Conservation (phyloP, 2,329 filamentous ascomycete species). For the Graphilbum sp. region DNA sequence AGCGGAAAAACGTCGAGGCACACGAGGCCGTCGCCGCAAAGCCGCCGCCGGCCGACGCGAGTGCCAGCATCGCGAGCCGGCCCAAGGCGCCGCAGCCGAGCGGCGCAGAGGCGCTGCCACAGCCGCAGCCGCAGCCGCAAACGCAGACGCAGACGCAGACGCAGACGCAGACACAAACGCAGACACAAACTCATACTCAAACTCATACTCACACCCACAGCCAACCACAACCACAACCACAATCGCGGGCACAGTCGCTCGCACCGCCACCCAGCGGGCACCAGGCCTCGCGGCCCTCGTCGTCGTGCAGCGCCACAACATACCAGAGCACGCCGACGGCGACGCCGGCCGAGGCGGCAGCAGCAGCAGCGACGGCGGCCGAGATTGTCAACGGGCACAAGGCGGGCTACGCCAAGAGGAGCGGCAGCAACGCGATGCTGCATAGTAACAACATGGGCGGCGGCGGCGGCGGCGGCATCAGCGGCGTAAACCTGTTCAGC, state of each 20-base stretch:
- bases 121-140: background rate
- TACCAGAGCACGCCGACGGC: conserved; percentile 8
- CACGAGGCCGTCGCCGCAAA: conserved; percentile 12
- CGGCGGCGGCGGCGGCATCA: conserved; percentile 11
- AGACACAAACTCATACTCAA: too few species aligned
- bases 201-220: too few species aligned
- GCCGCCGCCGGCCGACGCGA: conserved; percentile 11
- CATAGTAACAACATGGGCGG: conserved; percentile 15
- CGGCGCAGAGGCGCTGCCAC: background rate
- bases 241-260: too few species aligned
- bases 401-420: background rate
- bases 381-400: conserved; percentile 11
- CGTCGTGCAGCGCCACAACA: conserved; percentile 5
- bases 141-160: background rate
- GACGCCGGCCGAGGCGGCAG: conserved; percentile 8
- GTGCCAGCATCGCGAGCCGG: background rate
- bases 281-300: conserved; percentile 6
- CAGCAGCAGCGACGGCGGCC: conserved; percentile 7
- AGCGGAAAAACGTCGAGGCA: conserved; percentile 53
- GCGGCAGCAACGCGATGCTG: conserved; percentile 14
- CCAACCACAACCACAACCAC: too few species aligned
- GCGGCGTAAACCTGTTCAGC: conserved; percentile 16
- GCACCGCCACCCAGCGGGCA: background rate
- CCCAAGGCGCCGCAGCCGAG: background rate
- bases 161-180: background rate